A percentile compares a stretch with the other conserved stretches of the same genome.
phyloP scores from a whole-genome alignment of 2,329 filamentous ascomycete species.

The Phialophora chinensis region DNA sequence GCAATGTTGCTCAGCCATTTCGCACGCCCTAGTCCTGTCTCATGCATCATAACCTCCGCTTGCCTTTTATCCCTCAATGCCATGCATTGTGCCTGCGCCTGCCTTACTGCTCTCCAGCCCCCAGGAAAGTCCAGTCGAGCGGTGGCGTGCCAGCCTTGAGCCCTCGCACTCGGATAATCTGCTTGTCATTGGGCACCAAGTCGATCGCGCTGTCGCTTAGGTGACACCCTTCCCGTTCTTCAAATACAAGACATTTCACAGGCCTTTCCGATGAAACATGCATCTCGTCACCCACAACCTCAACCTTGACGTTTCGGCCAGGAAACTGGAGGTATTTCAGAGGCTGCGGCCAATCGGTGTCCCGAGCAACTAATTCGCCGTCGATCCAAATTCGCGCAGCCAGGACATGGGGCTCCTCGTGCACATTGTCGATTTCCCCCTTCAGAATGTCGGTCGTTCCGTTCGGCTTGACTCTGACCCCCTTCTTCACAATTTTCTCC shows the following conservation, averaged over 20 bases:
- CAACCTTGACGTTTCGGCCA: slow-evolving; percentile 57
- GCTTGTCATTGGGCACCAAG: slow-evolving; percentile 64
- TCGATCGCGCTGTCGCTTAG: slow-evolving; percentile 64
- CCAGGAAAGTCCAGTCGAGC: slow-evolving; percentile 40
- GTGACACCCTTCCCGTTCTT: slow-evolving; percentile 61
- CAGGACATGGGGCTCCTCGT: slow-evolving; percentile 62
- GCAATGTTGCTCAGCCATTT: slow-evolving; percentile 16
- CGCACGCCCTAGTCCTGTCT: slow-evolving; percentile 12
- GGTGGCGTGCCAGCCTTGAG: slow-evolving; percentile 38
- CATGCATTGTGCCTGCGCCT: slow-evolving; percentile 16
- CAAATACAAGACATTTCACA: slow-evolving; percentile 66
- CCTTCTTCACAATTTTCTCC: slow-evolving; percentile 54
- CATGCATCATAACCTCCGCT: slow-evolving; percentile 14
- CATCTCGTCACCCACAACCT: slow-evolving; percentile 50
- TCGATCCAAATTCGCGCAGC: slow-evolving; percentile 60
- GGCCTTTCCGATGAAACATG: slow-evolving; percentile 57
- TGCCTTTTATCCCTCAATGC: slow-evolving; percentile 11
- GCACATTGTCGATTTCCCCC: slow-evolving; percentile 54
- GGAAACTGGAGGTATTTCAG: slow-evolving; percentile 64
- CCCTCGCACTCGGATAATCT: slow-evolving; percentile 45
- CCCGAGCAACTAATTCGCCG: slow-evolving; percentile 58
- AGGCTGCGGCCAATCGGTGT: slow-evolving; percentile 66
- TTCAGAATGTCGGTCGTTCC: slow-evolving; percentile 61
- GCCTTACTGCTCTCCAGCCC: slow-evolving; percentile 39
- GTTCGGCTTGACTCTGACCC: slow-evolving; percentile 58